A percentile compares a stretch with the other conserved stretches of the same genome.
These are phyloP conservation scores for Sporodiniella umbellata DNA, from an alignment of 371 early-diverging fungal species.

Conservation along the genomic window DNA sequence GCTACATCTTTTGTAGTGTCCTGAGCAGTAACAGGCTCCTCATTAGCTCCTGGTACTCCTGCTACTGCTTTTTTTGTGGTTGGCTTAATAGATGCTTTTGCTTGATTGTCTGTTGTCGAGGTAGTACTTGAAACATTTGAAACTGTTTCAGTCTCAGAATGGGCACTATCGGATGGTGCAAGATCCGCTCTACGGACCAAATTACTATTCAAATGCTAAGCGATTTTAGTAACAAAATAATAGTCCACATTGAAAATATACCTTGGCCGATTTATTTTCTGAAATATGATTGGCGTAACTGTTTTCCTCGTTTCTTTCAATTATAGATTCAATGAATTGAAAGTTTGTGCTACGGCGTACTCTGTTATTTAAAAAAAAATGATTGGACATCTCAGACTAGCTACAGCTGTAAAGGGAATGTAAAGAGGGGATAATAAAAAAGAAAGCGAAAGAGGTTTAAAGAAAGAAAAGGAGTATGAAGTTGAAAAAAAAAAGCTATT, in stretches of 20 bases:
- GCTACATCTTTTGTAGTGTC: not conserved
- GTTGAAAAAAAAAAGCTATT: no score
- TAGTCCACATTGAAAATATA: not conserved
- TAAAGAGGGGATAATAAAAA: no score
- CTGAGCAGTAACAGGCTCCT: not conserved
- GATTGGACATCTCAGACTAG: no score
- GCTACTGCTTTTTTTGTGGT: no score
- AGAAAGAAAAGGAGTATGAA: no score
- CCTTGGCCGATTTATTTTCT: not conserved
- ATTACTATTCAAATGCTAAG: not conserved
- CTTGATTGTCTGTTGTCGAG: not conserved
- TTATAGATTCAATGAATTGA: no score
- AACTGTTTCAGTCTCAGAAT: not conserved
- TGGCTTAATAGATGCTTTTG: no score
- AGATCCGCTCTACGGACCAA: not conserved
- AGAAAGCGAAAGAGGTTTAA: no score
- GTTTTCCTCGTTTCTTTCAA: no score
- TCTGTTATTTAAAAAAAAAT: not conserved
- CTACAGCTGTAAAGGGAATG: no score
- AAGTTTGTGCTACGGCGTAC: not conserved
- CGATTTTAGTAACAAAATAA: not conserved
- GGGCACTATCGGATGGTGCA: not conserved
- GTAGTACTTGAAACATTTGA: not conserved
- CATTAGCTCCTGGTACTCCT: not conserved
- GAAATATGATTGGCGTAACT: not conserved